Conservation (phyloP, 768 basidiomycete genomes). For the Tricholoma sp. region DNA sequence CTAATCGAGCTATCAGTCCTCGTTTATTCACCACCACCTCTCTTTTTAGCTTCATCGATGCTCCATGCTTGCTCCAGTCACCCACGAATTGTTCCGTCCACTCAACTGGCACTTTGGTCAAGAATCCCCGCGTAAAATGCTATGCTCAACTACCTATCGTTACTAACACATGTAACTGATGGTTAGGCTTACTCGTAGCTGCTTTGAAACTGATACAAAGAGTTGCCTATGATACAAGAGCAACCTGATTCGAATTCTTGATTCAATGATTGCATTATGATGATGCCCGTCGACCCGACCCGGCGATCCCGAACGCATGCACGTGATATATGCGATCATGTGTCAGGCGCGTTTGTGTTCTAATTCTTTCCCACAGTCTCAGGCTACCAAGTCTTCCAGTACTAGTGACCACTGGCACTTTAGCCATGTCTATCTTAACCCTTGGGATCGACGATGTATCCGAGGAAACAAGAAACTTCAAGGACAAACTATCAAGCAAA, state of each 20-base stretch:
- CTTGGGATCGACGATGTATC: constrained; percentile 42
- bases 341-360: constrained; percentile 20
- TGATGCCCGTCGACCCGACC: neutral
- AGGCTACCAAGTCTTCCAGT: too few relatives aligned
- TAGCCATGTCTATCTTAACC: constrained; percentile 43
- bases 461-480: constrained; percentile 40
- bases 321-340: constrained; percentile 20
- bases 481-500: constrained; percentile 46
- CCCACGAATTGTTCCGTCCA: neutral
- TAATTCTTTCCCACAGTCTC: constrained; percentile 8
- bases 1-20: neutral
- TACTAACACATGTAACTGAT: neutral
- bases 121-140: neutral
- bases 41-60: neutral
- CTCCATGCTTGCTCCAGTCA: too few relatives aligned
- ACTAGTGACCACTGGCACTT: neutral
- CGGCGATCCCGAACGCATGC: neutral
- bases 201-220: neutral
- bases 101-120: neutral
- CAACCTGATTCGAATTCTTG: too few relatives aligned
- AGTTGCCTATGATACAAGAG: neutral
- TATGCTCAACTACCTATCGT: neutral
- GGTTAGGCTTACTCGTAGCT: neutral
- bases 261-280: too few relatives aligned
- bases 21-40: neutral